A percentile compares a stretch with the other conserved stretches of the same genome.
Evolutionary conservation across 176 grass and related monocot genomes (phyloP).

Genomic region (Aegilops longissima): DNA sequence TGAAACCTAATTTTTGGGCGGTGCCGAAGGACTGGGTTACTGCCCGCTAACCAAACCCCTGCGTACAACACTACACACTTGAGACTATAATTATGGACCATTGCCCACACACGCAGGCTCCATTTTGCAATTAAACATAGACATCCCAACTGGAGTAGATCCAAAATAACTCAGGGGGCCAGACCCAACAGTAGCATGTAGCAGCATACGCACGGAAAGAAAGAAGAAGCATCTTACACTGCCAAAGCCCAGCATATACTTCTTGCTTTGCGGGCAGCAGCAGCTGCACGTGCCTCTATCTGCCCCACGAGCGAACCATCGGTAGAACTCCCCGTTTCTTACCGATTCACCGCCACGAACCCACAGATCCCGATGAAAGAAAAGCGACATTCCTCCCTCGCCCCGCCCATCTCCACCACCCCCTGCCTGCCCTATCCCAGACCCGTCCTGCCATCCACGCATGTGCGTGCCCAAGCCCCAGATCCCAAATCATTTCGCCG

Average conservation of each 20-base stretch:
- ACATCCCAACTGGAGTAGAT: not conserved
- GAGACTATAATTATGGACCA: not conserved
- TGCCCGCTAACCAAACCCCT: too few species aligned
- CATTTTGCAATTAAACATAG: not conserved
- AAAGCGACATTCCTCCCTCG: slow-evolving; percentile 37
- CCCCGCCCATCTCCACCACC: not conserved
- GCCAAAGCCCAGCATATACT: not conserved
- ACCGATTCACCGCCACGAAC: not conserved
- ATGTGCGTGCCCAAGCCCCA: not conserved
- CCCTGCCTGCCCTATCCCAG: not conserved
- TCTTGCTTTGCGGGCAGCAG: not conserved
- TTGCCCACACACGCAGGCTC: not conserved
- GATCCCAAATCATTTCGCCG: slow-evolving; percentile 29
- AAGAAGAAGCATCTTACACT: not conserved
- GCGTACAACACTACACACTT: too few species aligned
- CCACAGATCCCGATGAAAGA: slow-evolving; percentile 42
- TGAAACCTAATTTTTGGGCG: too few species aligned
- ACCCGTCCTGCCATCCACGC: not conserved
- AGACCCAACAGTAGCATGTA: not conserved
- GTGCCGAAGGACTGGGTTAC: too few species aligned
- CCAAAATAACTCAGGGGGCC: not conserved
- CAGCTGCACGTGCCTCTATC: slow-evolving; percentile 2
- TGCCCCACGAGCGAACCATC: not conserved
- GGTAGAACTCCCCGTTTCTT: not conserved
- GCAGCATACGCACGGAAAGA: not conserved